Base-by-base conservation (phyloP, 75 land plant species). In the Chamaecyparis obtusa region DNA sequence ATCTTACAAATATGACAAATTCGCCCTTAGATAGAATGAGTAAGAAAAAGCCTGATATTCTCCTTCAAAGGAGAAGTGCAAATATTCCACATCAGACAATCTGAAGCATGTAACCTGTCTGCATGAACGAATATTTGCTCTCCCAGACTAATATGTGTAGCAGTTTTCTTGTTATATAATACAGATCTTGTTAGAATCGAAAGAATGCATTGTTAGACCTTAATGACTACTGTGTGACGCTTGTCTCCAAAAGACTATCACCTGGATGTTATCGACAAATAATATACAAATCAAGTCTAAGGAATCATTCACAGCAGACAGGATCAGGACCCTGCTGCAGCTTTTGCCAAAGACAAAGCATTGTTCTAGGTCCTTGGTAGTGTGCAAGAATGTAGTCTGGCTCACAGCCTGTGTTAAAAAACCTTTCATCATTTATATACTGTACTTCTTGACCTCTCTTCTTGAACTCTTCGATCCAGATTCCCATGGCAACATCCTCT, bases 401-500 rank as follows among this genome's bases (percentile, higher is more conserved):
- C 57, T 91, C 93, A 85, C 99, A 97, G 13, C 92, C 93, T 32
- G 85, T 86, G 89, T 91, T 95, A 85, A 89, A 86, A 84, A 96
- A 95, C 43, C 90, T 86, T 35, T 94, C 93, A 74, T 96, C 93
- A 43, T 84, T 92, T 0, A 89, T 72, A 81, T 95, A 97, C 51
- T 90, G 74, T 13, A 97, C 92, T 35, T 92, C 86, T 14, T 87
- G 86, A 71, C 93, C 93, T 13, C 86, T 57, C 36, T 90, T 91
- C 76, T 91, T 92, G 88, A 87, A 95, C 49, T 94, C 88, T 60
- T 94, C 89, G 19, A 97, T 91, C 99, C 99, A 97, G n/a, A 96
- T 94, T 5, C 99, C 99, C 95, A 97, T 95, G 60, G 99, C 98
- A 30, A 97, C 99, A 90, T 97, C 99, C 89, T 97, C 99, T 16